Conservation (phyloP, 2,329 filamentous ascomycete genomes). For the Aspergillus persii region DNA sequence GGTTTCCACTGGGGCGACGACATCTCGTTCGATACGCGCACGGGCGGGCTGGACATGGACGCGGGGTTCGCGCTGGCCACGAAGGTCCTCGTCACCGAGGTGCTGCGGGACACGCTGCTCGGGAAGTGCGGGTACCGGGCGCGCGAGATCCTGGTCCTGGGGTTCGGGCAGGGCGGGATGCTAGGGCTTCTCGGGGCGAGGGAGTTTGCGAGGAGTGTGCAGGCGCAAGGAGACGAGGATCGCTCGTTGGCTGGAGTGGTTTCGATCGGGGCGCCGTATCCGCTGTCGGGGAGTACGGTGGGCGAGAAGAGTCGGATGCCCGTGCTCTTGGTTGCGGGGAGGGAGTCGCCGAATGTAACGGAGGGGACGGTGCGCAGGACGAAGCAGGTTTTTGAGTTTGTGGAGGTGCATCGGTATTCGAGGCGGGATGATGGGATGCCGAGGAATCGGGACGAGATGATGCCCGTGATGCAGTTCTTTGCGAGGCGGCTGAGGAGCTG, state of each 20-base stretch:
- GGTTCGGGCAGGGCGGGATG: constrained; percentile 67
- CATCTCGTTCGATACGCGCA: constrained; percentile 51
- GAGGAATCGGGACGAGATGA: constrained; percentile 76
- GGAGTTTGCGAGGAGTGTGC: constrained; percentile 29
- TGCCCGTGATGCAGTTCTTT: constrained; percentile 82
- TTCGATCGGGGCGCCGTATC: constrained; percentile 43
- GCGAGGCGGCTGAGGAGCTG: constrained; percentile 43
- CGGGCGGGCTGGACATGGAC: constrained; percentile 59
- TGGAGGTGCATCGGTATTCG: constrained; percentile 68
- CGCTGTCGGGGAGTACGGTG: constrained; percentile 31
- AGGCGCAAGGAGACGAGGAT: constrained; percentile 3
- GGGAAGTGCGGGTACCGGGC: constrained; percentile 58
- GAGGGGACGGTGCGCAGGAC: constrained; percentile 63
- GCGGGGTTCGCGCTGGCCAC: constrained; percentile 58
- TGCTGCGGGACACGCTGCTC: constrained; percentile 55
- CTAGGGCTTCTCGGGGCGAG: constrained; percentile 58
- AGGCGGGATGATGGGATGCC: constrained; percentile 78
- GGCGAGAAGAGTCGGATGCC: constrained; percentile 40
- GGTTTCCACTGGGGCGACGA: constrained; percentile 72
- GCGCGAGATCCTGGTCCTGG: constrained; percentile 62
- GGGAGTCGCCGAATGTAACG: constrained; percentile 53
- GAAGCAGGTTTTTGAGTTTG: constrained; percentile 64
- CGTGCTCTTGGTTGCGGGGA: constrained; percentile 41
- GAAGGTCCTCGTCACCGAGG: constrained; percentile 47
- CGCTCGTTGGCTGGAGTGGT: constrained; percentile 34